Evolutionary conservation across 2,329 filamentous ascomycete species (phyloP), one percentile per base, ranked within the genome.

Genomic region (Westerdykella ornata): DNA sequence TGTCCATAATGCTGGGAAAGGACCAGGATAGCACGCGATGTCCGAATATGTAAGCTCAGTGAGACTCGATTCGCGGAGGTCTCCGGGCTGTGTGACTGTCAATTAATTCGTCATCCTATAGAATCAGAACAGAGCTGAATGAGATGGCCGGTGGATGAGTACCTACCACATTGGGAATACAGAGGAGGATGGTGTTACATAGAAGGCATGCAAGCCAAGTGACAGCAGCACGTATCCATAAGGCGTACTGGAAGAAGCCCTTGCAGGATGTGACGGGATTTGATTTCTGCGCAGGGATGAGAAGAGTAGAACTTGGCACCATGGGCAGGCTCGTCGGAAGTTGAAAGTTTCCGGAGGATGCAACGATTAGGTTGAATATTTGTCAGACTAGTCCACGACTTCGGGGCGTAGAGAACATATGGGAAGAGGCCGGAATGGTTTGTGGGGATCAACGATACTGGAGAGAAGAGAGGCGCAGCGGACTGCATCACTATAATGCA

Each of bases 121-220:
- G 44, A 43, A 47, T 43, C 48, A 51, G 37, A 48, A 43, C 44
- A 46, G 44, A 48, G 46, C 45, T 53, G 49, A 38, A 50, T 42
- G n/a, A n/a, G 35, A 47, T 37, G 36, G 41, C 43, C 32, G 36
- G 30, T 6, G 20, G 19, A 16, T 26, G 30, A 43, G 11, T 20
- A 53, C 51, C 52, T 56, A 54, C 49, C 47, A 17, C 29, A 54
- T 52, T 15, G 31, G 48, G 45, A 45, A 13, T 17, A 15, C 37
- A 33, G 26, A 30, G 12, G 19, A 16, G 38, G 40, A 39, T 14
- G 26, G 20, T 34, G 35, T 38, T 44, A 37, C 28, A 33, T 41
- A 15, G 30, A 34, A 38, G 13, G 33, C 29, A 26, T 48, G 47
- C 48, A 56, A 47, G 53, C 51, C 51, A 54, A 54, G 47, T 46